A percentile compares a stretch with the other conserved stretches of the same genome.
Conservation (phyloP, 495 filamentous ascomycete genomes). For the Talaromyces wortmannii region DNA sequence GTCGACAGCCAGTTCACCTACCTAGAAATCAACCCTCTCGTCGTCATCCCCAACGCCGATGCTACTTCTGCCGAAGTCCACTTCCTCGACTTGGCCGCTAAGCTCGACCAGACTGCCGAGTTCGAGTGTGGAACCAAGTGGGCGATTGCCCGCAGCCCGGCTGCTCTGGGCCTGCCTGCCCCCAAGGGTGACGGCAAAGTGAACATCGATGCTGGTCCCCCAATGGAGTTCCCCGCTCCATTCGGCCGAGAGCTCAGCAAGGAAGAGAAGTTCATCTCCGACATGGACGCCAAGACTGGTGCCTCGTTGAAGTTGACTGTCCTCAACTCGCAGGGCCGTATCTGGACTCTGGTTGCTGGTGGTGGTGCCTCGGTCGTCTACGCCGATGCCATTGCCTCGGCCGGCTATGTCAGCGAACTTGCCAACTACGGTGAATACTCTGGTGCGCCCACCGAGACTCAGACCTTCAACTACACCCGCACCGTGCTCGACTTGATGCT, state of each 20-base stretch:
- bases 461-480: constrained; percentile 96
- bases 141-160: constrained; percentile 86
- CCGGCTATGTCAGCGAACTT: constrained; percentile 90
- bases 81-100: constrained; percentile 98
- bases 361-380: constrained; percentile 99
- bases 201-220: constrained; percentile 92
- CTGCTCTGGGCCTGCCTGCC: constrained; percentile 72
- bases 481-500: constrained; percentile 98
- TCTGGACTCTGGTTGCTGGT: constrained; percentile 98
- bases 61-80: constrained; percentile 89
- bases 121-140: constrained; percentile 99
- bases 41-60: constrained; percentile 92
- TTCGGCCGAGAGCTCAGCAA: constrained; percentile 97
- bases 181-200: constrained; percentile 60
- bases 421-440: constrained; percentile 99
- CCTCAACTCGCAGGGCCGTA: constrained; percentile 81
- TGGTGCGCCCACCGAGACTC: constrained; percentile 93
- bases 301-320: constrained; percentile 97
- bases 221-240: constrained; percentile 97
- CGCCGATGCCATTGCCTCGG: constrained; percentile 95
- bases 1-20: constrained; percentile 99
- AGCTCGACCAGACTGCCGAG: constrained; percentile 98
- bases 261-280: constrained; percentile 97
- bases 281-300: constrained; percentile 98
- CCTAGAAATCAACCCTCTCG: constrained; percentile 98